Evolutionary conservation across 106 monocot genomes (phyloP).

Genomic region (Platanthera zijinensis): DNA sequence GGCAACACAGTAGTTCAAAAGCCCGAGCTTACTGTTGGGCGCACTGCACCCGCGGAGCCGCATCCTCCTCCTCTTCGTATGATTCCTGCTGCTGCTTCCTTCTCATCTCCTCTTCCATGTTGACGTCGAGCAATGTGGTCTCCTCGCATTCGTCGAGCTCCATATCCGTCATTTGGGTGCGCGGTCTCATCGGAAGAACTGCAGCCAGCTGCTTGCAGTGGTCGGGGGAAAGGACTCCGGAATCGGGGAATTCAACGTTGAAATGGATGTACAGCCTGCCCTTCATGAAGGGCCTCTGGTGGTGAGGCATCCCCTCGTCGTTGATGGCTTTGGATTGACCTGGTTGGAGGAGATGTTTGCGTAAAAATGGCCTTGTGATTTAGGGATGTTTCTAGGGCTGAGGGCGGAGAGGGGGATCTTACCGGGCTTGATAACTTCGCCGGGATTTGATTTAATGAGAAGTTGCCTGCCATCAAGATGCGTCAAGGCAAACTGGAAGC

Average conservation of each 20-base stretch:
- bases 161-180: conserved; percentile 24
- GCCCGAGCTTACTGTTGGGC: conserved; percentile 17
- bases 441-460: conserved; percentile 51
- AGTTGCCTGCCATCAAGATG: conserved; percentile 66
- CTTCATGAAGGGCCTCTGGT: conserved; percentile 39
- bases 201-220: conserved; percentile 27
- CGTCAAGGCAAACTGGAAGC: conserved; percentile 53
- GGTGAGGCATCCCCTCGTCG: conserved; percentile 16
- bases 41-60: conserved; percentile 23
- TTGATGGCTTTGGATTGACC: conserved; percentile 33
- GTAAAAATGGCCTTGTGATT: neutral
- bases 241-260: conserved; percentile 35
- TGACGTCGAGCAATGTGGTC: conserved; percentile 42
- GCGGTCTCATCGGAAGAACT: conserved; percentile 24
- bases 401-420: neutral
- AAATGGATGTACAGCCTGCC: conserved; percentile 42
- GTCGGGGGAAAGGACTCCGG: conserved; percentile 33
- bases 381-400: neutral
- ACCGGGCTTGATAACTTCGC: conserved; percentile 52
- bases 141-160: conserved; percentile 61
- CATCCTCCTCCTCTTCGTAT: conserved; percentile 55
- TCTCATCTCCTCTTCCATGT: conserved; percentile 55
- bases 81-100: conserved; percentile 43
- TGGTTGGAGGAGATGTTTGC: conserved; percentile 2
- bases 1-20: too few species aligned